These are phyloP conservation scores for Citrus mangshanensis DNA, from an alignment of 345 rosid species.

Conservation along the genomic window DNA sequence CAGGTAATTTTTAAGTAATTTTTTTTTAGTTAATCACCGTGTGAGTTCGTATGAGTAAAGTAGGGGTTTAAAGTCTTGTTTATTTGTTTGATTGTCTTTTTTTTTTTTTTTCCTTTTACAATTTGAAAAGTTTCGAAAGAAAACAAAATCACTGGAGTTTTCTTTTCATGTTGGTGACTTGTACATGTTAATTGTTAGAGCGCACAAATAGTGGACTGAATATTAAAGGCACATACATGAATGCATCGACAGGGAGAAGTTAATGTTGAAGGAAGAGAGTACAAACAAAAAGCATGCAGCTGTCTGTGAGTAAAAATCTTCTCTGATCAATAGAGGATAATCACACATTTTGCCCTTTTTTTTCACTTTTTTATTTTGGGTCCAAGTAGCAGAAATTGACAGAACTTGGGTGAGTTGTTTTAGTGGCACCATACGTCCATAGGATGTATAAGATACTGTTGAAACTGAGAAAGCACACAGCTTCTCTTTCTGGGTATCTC, in stretches of 20 bases:
- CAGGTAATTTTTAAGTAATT: too few relatives aligned
- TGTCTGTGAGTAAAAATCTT: background rate
- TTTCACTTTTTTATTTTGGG: too few relatives aligned
- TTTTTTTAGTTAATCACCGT: too few relatives aligned
- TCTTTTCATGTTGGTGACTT: too few relatives aligned
- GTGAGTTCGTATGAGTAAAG: too few relatives aligned
- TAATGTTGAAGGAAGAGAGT: background rate
- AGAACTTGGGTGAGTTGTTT: background rate
- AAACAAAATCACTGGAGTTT: background rate
- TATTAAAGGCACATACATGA: background rate
- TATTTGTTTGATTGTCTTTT: too few relatives aligned
- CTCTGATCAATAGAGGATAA: background rate
- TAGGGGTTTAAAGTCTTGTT: too few relatives aligned
- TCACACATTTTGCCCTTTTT: background rate
- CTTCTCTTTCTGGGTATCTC: background rate
- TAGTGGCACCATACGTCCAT: background rate
- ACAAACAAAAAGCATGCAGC: background rate
- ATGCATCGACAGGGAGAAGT: background rate
- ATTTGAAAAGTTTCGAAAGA: too few relatives aligned
- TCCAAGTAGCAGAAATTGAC: background rate
- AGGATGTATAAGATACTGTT: background rate
- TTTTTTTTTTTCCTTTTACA: too few relatives aligned
- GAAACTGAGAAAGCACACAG: too few relatives aligned
- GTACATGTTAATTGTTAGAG: background rate
- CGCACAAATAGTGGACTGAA: background rate